A percentile compares a stretch with the other conserved stretches of the same genome.
Conservation (phyloP, 768 basidiomycete genomes). For the Lentinus brumalis region DNA sequence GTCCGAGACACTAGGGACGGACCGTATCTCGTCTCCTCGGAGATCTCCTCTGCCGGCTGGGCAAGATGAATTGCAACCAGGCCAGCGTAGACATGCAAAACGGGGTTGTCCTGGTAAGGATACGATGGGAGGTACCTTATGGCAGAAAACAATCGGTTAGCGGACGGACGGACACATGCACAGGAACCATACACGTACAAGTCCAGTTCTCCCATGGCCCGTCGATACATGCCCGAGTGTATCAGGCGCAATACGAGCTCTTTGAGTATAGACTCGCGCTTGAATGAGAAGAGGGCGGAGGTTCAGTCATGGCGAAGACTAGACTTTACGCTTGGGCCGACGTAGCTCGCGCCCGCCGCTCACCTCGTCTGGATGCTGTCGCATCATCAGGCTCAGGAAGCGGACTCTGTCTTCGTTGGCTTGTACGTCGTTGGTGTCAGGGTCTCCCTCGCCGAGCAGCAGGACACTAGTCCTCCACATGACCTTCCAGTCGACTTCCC, state of each 20-base stretch:
- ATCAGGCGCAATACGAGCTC: conserved; percentile 76
- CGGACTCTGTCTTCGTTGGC: conserved; percentile 46
- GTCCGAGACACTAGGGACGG: background rate
- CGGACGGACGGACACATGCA: background rate
- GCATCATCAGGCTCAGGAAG: conserved; percentile 71
- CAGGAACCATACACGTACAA: conserved; percentile 50
- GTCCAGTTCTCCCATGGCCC: conserved; percentile 85
- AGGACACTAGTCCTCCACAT: conserved; percentile 72
- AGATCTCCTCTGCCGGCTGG: conserved; percentile 34
- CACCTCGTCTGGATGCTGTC: conserved; percentile 68
- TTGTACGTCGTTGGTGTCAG: conserved; percentile 31
- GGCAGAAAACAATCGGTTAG: conserved; percentile 8
- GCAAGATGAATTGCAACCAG: conserved; percentile 68
- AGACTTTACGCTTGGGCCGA: background rate
- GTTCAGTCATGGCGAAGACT: background rate
- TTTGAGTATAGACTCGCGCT: conserved; percentile 77
- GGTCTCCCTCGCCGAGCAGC: conserved; percentile 42
- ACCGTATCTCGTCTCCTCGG: conserved; percentile 11
- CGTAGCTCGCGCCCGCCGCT: conserved; percentile 22
- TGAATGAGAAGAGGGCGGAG: background rate
- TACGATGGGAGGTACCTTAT: conserved; percentile 82
- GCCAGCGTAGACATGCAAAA: conserved; percentile 83
- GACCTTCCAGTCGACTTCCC: conserved; percentile 72
- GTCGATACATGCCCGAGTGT: conserved; percentile 52
- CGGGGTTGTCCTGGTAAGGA: conserved; percentile 82